These are phyloP conservation scores for Plasmodium vivax DNA, from an alignment of 169 alveolate genomes.

Conservation along the genomic window DNA sequence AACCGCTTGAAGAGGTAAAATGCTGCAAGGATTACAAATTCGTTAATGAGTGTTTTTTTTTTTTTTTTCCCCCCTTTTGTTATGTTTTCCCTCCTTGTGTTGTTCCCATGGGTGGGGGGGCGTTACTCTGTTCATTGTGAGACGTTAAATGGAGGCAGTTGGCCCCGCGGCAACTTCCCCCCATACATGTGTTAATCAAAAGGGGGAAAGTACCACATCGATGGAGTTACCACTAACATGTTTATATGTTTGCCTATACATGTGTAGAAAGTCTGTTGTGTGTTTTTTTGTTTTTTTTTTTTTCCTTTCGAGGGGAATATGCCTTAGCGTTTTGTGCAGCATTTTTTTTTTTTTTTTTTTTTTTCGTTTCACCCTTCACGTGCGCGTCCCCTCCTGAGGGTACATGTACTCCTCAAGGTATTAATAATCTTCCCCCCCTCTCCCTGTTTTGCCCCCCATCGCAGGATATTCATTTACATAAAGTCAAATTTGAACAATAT, in stretches of 20 bases:
- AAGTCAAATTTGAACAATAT: slow-evolving; percentile 33
- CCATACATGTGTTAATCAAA: neutral
- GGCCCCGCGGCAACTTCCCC: neutral
- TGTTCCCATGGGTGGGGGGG: neutral
- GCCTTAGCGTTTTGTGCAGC: no score
- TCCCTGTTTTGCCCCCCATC: neutral
- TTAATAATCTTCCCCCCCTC: neutral
- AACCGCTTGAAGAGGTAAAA: slow-evolving; percentile 1
- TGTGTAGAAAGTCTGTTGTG: neutral
- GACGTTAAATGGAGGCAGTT: neutral
- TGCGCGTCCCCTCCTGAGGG: neutral
- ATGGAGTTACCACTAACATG: neutral
- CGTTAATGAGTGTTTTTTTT: neutral
- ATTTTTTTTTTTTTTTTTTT: neutral
- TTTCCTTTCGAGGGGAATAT: neutral
- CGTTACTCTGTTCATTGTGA: neutral
- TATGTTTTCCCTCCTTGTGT: neutral
- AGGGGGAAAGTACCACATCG: neutral
- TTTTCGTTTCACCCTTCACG: neutral
- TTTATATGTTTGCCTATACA: neutral
- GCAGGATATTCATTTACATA: neutral
- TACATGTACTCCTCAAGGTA: neutral
- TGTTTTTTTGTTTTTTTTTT: neutral
- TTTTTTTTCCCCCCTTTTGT: neutral
- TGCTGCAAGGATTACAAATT: neutral